Evolutionary conservation across 345 rosid species (phyloP), one percentile per base, ranked within the genome.

Genomic region (Pseudoturritis turrita): DNA sequence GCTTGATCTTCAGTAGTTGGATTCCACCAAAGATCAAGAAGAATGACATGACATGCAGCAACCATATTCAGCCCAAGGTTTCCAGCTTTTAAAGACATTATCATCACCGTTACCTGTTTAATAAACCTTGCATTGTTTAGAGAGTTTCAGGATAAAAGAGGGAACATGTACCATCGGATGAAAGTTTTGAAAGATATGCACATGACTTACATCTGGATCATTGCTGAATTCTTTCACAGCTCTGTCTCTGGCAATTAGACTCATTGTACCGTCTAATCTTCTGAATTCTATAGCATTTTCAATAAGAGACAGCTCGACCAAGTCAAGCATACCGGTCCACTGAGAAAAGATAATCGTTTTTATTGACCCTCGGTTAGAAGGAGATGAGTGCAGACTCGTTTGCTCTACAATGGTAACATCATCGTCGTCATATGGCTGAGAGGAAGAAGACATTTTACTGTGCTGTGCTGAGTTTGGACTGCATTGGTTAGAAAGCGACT

Each of bases 1-100:
- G 79, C 79, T 54, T 76, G 79, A 63, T 76, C 79, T 55, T 76
- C 79, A 18, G 79, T 75, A 39, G 96, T 87, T 65, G 99, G 99
- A 81, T 94, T 94, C 99, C 97, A 94, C 99, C 99, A 94, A 39
- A 88, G 96, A 75, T 94, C 99, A 73, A 94, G 78, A 77, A 94
- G 90, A 72, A 94, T 85, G 66, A 94, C 99, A 80, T 91, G 96
- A 70, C 85, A 85, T 43, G 99, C 99, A 71, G 99, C 96, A 19
- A 89, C 95, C 99, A 94, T 94, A 68, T 94, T 94, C 80, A 94
- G 83, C 67, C 99, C 99, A 35, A 94, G 91, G 66, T 91, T 94
- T 75, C 97, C 97, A 5, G 99, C 99, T 83, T 94, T 94, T 26
- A 94, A 70, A 0, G 99, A 94, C 97, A 94, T 94, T 80, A 94